Evolutionary conservation across 2,329 filamentous ascomycete species (phyloP), one percentile per base, ranked within the genome.

Genomic region (Blastomyces emzantsi): DNA sequence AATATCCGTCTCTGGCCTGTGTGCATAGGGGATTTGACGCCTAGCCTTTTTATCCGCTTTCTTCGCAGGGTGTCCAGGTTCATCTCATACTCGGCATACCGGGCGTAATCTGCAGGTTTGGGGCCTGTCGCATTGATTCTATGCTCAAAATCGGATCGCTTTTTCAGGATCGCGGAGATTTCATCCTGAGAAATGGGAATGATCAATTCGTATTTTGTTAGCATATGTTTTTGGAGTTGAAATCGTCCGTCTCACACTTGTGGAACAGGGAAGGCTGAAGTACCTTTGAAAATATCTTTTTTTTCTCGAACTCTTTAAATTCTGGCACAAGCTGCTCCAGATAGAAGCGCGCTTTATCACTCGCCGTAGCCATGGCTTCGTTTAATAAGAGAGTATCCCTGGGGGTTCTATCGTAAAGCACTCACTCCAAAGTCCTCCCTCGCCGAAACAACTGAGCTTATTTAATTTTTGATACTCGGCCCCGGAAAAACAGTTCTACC

Each of bases 311-410:
- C 71, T 96, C 92, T 67, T 92, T 90, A 64, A 99, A 84, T 76
- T 97, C 92, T 19, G 92, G 91, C 54, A 97, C 90, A 1, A 90
- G 89, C 69, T 93, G 89, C 80, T 99, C 94, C 67, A 97, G 84
- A 77, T 90, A 97, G 78, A 93, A 97, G 64, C 93, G 90, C 63
- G 93, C 94, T 78, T 97, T 97, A 73, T 97, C 94, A 67, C 90
- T 88, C 64, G 94, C 88, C 52, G 86, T 88, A 1, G 92, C 85
- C 91, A 96, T 96, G 65, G 57, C 45, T 54, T 58, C 43, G 22
- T 63, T 19, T 36, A 52, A 22, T 2, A 22, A 28, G 39, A 22
- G n/a, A 30, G 45, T 4, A 2, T 22, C 17, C 13, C 41, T 3
- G n/a, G 13, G 6, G n/a, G 19, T 9, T 3, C 28, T 43, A 41